Evolutionary conservation across 306 rosid species (phyloP).

Genomic region (Rosa lucieae): DNA sequence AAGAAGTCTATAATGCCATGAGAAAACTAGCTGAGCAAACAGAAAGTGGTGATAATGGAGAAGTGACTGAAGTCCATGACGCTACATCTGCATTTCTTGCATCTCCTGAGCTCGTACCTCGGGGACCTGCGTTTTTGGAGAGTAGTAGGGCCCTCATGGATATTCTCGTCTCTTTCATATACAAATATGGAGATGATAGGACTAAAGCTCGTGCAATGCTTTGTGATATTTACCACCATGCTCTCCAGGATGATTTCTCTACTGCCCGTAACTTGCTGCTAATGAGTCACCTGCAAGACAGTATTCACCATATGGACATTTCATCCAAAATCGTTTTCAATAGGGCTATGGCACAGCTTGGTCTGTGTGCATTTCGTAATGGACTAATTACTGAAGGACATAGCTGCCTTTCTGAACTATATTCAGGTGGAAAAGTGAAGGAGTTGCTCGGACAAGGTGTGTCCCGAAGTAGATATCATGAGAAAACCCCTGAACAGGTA

Average conservation of each 20-base stretch:
- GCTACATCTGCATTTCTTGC: conserved; percentile 66
- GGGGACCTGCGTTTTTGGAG: conserved; percentile 73
- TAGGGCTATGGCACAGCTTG: conserved; percentile 91
- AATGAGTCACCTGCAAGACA: conserved; percentile 94
- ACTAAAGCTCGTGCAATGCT: conserved; percentile 94
- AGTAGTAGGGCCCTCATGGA: conserved; percentile 79
- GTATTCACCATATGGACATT: conserved; percentile 77
- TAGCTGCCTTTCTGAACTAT: conserved; percentile 80
- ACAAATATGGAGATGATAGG: conserved; percentile 83
- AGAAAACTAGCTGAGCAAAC: conserved; percentile 67
- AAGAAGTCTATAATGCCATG: conserved; percentile 90
- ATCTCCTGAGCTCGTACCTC: conserved; percentile 72
- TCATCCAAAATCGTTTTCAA: conserved; percentile 87
- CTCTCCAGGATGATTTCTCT: conserved; percentile 74
- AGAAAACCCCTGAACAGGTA: conserved; percentile 97
- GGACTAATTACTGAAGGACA: conserved; percentile 80
- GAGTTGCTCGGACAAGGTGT: conserved; percentile 97
- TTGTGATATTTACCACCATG: conserved; percentile 91
- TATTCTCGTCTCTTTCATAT: conserved; percentile 64
- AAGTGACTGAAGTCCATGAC: conserved; percentile 34
- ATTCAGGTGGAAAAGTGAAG: conserved; percentile 91
- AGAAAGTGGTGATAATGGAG: conserved; percentile 41
- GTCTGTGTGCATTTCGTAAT: conserved; percentile 76
- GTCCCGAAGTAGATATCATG: conserved; percentile 81
- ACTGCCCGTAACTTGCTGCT: conserved; percentile 77